Percentiles rank a stretch among this genome's conserved stretches.
phyloP scores from a whole-genome alignment of 495 filamentous ascomycete species.

The Penicillium pancosmium region DNA sequence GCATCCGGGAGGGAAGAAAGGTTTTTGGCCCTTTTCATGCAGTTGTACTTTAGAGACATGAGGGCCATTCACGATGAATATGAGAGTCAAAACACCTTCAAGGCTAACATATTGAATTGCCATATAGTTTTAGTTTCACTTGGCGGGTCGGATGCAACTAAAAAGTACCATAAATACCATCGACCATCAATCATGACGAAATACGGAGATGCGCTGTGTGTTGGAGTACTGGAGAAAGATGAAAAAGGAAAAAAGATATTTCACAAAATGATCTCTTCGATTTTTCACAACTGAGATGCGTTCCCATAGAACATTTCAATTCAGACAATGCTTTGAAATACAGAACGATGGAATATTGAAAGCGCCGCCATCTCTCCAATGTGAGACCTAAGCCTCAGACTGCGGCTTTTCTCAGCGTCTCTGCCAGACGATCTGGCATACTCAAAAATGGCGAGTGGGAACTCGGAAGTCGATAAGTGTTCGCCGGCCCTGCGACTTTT shows the following conservation, averaged over 20 bases:
- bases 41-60: background rate
- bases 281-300: background rate
- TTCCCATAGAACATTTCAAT: background rate
- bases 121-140: constrained; percentile 1
- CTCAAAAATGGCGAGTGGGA: constrained; percentile 37
- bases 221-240: background rate
- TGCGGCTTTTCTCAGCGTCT: constrained; percentile 11
- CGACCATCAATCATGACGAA: background rate
- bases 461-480: constrained; percentile 24
- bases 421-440: constrained; percentile 24
- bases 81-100: too few species aligned
- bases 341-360: too few species aligned
- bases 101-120: background rate
- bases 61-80: too few species aligned
- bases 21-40: background rate
- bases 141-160: constrained; percentile 7
- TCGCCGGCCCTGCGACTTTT: constrained; percentile 23
- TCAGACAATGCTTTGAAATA: too few species aligned
- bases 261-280: background rate
- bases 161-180: constrained; percentile 10
- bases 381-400: background rate
- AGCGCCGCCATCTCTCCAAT: background rate
- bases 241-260: background rate
- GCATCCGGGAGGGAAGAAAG: constrained; percentile 36
- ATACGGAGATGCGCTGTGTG: background rate